Evolutionary conservation across 169 alveolate genomes (phyloP).

Genomic region (Plasmodium sp.): DNA sequence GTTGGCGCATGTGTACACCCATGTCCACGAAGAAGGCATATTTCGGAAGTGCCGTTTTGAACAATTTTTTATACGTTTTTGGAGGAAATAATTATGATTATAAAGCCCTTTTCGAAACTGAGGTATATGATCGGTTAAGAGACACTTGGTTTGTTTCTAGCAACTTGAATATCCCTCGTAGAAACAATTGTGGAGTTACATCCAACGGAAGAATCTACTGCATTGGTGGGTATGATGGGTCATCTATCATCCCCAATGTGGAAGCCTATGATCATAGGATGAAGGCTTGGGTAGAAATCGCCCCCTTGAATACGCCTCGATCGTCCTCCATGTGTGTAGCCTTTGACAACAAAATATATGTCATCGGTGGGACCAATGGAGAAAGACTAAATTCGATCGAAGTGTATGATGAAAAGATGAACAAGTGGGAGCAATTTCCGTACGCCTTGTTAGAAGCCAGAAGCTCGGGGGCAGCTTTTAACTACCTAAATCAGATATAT

Average conservation of each 20-base stretch:
- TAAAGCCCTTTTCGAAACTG: conserved; percentile 93
- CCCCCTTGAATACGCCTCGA: conserved; percentile 89
- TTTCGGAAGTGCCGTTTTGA: conserved; percentile 86
- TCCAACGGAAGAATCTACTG: conserved; percentile 79
- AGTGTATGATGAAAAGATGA: conserved; percentile 89
- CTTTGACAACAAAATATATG: conserved; percentile 83
- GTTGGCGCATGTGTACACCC: conserved; percentile 91
- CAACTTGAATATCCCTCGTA: conserved; percentile 86
- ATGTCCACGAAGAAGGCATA: conserved; percentile 90
- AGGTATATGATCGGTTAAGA: conserved; percentile 90
- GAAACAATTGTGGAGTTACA: conserved; percentile 86
- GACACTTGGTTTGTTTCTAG: conserved; percentile 88
- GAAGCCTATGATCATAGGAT: conserved; percentile 90
- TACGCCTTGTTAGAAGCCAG: conserved; percentile 88
- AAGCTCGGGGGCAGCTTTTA: conserved; percentile 89
- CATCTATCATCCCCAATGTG: conserved; percentile 83
- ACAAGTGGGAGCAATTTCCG: conserved; percentile 87
- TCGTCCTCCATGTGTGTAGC: conserved; percentile 89
- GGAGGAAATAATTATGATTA: conserved; percentile 94
- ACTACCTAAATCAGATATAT: conserved; percentile 80
- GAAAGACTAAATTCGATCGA: conserved; percentile 90
- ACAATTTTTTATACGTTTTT: conserved; percentile 87
- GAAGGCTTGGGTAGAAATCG: conserved; percentile 88
- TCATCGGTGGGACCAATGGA: conserved; percentile 90
- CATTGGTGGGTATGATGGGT: conserved; percentile 91